Percentiles rank a stretch among this genome's conserved stretches.
phyloP scores from a whole-genome alignment of 2,329 filamentous ascomycete species.

The Bimuria novae-zelandiae region DNA sequence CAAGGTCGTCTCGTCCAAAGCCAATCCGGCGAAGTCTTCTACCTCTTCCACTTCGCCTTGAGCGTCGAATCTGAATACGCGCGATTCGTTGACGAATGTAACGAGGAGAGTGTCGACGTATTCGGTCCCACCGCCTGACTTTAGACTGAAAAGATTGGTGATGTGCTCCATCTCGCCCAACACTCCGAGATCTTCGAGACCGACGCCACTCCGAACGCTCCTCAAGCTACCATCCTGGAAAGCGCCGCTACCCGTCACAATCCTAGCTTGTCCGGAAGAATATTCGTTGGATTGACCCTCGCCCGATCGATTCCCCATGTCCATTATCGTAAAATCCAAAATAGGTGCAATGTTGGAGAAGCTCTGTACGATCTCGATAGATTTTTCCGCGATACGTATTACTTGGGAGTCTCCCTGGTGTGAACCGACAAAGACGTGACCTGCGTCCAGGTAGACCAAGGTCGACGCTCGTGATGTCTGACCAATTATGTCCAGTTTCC shows the following conservation, averaged over 20 bases:
- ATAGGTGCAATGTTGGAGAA: slow-evolving; percentile 88
- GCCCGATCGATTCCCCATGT: slow-evolving; percentile 83
- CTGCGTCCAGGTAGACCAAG: slow-evolving; percentile 75
- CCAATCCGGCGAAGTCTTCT: slow-evolving; percentile 72
- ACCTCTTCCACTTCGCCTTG: slow-evolving; percentile 86
- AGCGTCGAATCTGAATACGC: slow-evolving; percentile 75
- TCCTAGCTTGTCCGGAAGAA: slow-evolving; percentile 89
- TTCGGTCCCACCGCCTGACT: slow-evolving; percentile 53
- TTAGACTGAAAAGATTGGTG: slow-evolving; percentile 72
- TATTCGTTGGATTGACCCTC: slow-evolving; percentile 85
- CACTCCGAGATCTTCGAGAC: slow-evolving; percentile 83
- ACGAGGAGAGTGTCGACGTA: slow-evolving; percentile 74
- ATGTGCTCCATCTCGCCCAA: slow-evolving; percentile 78
- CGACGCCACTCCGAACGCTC: slow-evolving; percentile 91
- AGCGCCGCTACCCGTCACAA: slow-evolving; percentile 90
- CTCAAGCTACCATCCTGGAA: slow-evolving; percentile 86
- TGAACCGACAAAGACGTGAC: slow-evolving; percentile 83
- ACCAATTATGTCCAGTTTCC: slow-evolving; percentile 71
- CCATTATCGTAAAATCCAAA: slow-evolving; percentile 93
- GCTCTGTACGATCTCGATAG: slow-evolving; percentile 72
- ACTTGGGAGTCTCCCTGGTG: slow-evolving; percentile 93
- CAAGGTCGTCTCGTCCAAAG: slow-evolving; percentile 72
- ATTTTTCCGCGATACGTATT: slow-evolving; percentile 65
- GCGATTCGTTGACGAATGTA: slow-evolving; percentile 81
- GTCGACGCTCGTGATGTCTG: slow-evolving; percentile 75